Percentiles rank a stretch among this genome's conserved stretches.
phyloP scores from a whole-genome alignment of 306 rosid genomes.

The Vachellia collinsii region DNA sequence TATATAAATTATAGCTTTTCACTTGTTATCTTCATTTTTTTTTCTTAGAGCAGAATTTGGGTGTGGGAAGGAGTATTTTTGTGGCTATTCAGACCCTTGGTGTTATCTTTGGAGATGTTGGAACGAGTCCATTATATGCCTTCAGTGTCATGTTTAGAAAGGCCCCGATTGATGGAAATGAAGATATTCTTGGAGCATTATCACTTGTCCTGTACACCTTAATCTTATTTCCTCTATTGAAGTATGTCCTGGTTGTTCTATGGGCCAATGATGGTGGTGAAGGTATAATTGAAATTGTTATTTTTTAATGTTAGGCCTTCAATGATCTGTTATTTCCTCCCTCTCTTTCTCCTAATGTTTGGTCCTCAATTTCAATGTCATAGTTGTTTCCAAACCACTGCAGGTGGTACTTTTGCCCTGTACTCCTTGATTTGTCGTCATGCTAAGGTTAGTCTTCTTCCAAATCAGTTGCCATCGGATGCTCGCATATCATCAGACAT shows the following conservation, averaged over 20 bases:
- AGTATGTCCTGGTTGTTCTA: constrained; percentile 91
- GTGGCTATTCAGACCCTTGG: constrained; percentile 94
- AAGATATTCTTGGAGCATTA: constrained; percentile 91
- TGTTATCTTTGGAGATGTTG: constrained; percentile 98
- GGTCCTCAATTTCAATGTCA: constrained; percentile 8
- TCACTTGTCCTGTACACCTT: constrained; percentile 90
- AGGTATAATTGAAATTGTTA: constrained; percentile 53
- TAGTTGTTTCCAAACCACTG: constrained; percentile 43
- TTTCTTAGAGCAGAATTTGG: constrained; percentile 64
- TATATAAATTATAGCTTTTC: neutral
- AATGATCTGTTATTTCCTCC: neutral
- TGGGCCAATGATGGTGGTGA: constrained; percentile 98
- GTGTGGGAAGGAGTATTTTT: constrained; percentile 61
- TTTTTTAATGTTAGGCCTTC: neutral
- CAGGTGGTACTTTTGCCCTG: constrained; percentile 99
- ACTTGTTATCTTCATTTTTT: constrained; percentile 29
- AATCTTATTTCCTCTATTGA: constrained; percentile 87
- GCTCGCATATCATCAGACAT: constrained; percentile 58
- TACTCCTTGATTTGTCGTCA: constrained; percentile 99
- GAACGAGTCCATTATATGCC: constrained; percentile 95
- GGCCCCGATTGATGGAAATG: constrained; percentile 81
- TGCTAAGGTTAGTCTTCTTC: constrained; percentile 98
- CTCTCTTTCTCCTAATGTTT: constrained; percentile 17
- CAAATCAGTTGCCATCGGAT: constrained; percentile 95
- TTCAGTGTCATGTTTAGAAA: constrained; percentile 93